These are phyloP conservation scores for Linanthus parryae DNA, from an alignment of 148 eudicot genomes.

Conservation along the genomic window DNA sequence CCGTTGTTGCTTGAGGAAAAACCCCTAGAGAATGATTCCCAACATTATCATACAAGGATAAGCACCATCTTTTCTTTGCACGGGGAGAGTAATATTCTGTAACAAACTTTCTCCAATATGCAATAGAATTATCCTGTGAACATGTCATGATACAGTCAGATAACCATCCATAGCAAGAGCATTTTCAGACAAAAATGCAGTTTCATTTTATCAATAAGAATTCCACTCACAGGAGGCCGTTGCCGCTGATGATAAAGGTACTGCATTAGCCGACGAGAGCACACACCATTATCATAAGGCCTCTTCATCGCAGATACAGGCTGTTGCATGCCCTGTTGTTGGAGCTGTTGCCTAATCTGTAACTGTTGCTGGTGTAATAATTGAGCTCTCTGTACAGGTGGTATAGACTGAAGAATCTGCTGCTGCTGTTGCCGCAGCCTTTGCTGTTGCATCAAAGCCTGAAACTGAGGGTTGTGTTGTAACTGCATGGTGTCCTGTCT, in stretches of 20 bases:
- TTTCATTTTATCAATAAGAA: constrained; percentile 3
- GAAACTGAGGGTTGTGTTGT: constrained; percentile 59
- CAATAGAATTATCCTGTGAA: constrained; percentile 66
- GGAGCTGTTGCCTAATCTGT: constrained; percentile 47
- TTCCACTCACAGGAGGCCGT: constrained; percentile 53
- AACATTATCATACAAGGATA: constrained; percentile 76
- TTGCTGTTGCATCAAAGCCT: constrained; percentile 75
- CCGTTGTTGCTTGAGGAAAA: constrained; percentile 84
- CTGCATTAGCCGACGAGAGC: constrained; percentile 82
- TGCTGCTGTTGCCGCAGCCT: constrained; percentile 68
- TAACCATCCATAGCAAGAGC: background rate
- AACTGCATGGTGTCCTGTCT: constrained; percentile 70
- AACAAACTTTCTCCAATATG: constrained; percentile 94
- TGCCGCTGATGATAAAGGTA: constrained; percentile 79
- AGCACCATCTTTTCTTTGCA: constrained; percentile 95
- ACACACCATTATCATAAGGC: constrained; percentile 69
- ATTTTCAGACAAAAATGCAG: background rate
- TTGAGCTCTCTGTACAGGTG: constrained; percentile 60
- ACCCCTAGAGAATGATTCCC: constrained; percentile 83
- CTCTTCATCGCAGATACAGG: constrained; percentile 52
- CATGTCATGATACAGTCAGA: constrained; percentile 5
- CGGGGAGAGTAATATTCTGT: constrained; percentile 88
- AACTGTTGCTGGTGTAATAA: constrained; percentile 27
- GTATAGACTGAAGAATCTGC: constrained; percentile 63
- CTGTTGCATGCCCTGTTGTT: constrained; percentile 58